Base-by-base conservation (phyloP, 768 basidiomycete genomes). In the Pleurotus salmoneostramineus region DNA sequence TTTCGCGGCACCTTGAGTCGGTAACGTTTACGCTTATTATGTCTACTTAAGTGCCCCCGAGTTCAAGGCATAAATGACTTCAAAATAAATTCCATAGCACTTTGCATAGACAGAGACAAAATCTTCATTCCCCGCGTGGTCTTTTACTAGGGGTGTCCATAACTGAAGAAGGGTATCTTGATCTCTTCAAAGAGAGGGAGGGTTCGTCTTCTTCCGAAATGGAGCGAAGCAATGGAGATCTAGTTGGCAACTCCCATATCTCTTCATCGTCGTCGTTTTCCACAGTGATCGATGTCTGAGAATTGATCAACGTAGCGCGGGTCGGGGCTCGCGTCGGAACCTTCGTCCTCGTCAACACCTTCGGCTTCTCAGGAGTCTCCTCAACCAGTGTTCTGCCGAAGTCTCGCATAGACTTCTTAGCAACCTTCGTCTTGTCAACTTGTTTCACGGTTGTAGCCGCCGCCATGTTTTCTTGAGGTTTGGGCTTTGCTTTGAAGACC, bases 311-410 rank as follows among this genome's bases (percentile, higher is more conserved):
- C 15, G 65, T 64, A 27, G 56, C 36, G 7, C 52, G 47, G 12
- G 34, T 60, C 3, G 56, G 56, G 15, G 63, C 62, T 27, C 52
- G 59, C 6, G 63, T 52, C 32, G 36, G 59, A 15, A 48, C 27
- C 15, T 45, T 50, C 33, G 55, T 64, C 31, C 71, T 63, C 10
- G 66, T 55, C 50, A 69, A 72, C 6, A 35, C 15, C 31, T 37
- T 60, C 45, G 70, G 66, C 60, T 82, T 82, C 15, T 72, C 71
- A 4, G 85, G 85, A 10, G 84, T 87, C 10, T 81, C 81, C 2
- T 76, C 77, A 21, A 87, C 84, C 31, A 87, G 75, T 8, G 73
- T 75, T 5, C 74, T 70, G 4, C 77, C 80, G 14, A 69, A 45
- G 66, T 71, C 64, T 59, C 40, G 10, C 7, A 40, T 55, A 40